Conservation (phyloP, 2,329 filamentous ascomycete species). For the Hypoxylon sp. region DNA sequence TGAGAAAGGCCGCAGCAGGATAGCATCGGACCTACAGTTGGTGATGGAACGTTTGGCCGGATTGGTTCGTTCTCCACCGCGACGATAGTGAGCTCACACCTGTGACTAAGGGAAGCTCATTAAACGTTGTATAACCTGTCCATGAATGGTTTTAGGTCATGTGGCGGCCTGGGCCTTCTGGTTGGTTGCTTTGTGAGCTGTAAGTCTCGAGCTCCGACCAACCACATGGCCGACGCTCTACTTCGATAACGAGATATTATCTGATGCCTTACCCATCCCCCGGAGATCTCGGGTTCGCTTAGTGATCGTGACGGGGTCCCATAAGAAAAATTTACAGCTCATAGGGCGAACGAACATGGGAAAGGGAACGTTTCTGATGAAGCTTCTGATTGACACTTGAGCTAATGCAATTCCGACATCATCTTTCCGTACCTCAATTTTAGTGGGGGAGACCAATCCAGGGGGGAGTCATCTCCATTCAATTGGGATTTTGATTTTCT, state of each 20-base stretch:
- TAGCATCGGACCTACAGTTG: slow-evolving; percentile 36
- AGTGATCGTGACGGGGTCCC: slow-evolving; percentile 30
- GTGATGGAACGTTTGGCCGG: slow-evolving; percentile 48
- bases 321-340: slow-evolving; percentile 7
- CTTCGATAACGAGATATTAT: slow-evolving; percentile 22
- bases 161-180: slow-evolving; percentile 39
- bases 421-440: no score
- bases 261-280: slow-evolving; percentile 24
- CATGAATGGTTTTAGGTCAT: slow-evolving; percentile 40
- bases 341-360: not conserved
- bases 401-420: slow-evolving; percentile 40
- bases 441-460: slow-evolving; percentile 27
- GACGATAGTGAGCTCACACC: slow-evolving; percentile 32
- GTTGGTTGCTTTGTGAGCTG: slow-evolving; percentile 38
- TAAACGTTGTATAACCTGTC: slow-evolving; percentile 45
- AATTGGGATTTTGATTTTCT: slow-evolving; percentile 1
- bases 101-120: slow-evolving; percentile 38
- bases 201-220: slow-evolving; percentile 32
- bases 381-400: slow-evolving; percentile 30
- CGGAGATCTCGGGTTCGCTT: slow-evolving; percentile 42
- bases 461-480: slow-evolving; percentile 19
- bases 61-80: slow-evolving; percentile 35
- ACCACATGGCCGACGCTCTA: slow-evolving; percentile 25
- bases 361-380: slow-evolving; percentile 16
- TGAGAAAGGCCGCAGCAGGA: slow-evolving; percentile 31